Evolutionary conservation across 2,329 filamentous ascomycete species (phyloP).

Genomic region (Arthrobotrys musiformis): DNA sequence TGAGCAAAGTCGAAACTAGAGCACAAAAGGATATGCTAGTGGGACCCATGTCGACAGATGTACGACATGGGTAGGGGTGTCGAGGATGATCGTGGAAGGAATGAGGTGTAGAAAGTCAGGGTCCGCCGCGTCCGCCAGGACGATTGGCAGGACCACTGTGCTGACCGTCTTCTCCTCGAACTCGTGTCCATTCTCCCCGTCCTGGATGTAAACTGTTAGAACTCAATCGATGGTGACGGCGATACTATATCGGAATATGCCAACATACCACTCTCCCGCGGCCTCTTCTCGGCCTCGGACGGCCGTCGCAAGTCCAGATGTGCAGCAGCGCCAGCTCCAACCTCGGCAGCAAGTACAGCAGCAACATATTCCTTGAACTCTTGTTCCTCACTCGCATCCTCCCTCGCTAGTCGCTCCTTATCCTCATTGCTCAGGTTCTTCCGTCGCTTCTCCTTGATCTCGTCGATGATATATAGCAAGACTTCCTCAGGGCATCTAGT

Average conservation of each 20-base stretch:
- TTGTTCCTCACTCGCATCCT: slow-evolving; percentile 78
- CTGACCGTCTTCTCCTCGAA: slow-evolving; percentile 58
- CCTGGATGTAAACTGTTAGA: slow-evolving; percentile 56
- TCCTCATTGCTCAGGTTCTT: slow-evolving; percentile 87
- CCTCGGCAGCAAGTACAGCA: slow-evolving; percentile 71
- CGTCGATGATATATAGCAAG: slow-evolving; percentile 87
- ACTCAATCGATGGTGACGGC: slow-evolving; percentile 5
- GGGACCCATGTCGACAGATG: slow-evolving; percentile 28
- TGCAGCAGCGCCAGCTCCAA: slow-evolving; percentile 54
- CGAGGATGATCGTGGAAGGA: slow-evolving; percentile 19
- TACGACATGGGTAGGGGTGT: slow-evolving; percentile 27
- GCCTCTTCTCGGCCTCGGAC: slow-evolving; percentile 57
- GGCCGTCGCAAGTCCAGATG: slow-evolving; percentile 42
- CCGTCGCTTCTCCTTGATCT: slow-evolving; percentile 86
- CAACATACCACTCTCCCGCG: slow-evolving; percentile 58
- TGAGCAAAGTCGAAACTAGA: slow-evolving; percentile 26
- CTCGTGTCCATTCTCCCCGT: slow-evolving; percentile 58
- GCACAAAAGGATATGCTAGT: slow-evolving; percentile 20
- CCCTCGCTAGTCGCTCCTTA: slow-evolving; percentile 81
- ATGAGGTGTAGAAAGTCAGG: slow-evolving; percentile 26
- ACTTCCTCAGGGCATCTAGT: slow-evolving; percentile 87
- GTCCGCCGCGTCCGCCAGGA: slow-evolving; percentile 52
- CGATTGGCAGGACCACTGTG: slow-evolving; percentile 50
- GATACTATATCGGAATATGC: slow-evolving; percentile 2
- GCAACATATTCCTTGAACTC: slow-evolving; percentile 80